Base-by-base conservation (phyloP, 345 rosid genomes). In the Rubroshorea leprosula region DNA sequence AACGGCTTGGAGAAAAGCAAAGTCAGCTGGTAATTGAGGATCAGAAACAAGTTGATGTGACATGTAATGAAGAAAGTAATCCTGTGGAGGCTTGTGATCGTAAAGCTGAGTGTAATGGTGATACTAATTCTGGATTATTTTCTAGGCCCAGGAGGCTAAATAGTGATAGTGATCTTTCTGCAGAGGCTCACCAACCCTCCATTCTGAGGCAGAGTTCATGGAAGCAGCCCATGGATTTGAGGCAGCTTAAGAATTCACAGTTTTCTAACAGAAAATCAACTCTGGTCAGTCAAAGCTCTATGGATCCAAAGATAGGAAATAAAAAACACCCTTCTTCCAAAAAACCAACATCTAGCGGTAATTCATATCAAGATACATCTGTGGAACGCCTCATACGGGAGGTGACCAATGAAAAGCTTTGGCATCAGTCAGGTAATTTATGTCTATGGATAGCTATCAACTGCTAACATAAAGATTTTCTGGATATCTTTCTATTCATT, bases 351-450 rank as follows among this genome's bases (percentile, higher is more conserved):
- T 58, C 64, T 45, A 70, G 54, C 52, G 65, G 71, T 67, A 62
- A 57, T 49, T 66, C 81, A 17, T 90, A 90, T 71, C 97, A 83
- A 62, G 99, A 94, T 74, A 80, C 99, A 21, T 94, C 99, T n/a
- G 99, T 94, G 68, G 99, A 94, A 69, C 97, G 99, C 52, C 89
- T 94, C 27, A 85, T 94, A 75, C 75, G 99, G 63, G 99, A 94
- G 75, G 96, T 90, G 76, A 94, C 97, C 39, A 87, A 76, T 65
- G 87, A 87, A 70, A 94, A 87, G 69, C 82, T 90, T 70, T 94
- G 99, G 99, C 90, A 81, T 72, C 88, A 76, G 29, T 80, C 89
- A 75, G 94, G 94, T 86, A 82, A 58, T 16, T 35, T 26, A 57
- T 52, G n/a, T 63, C 23, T 29, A 49, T 15, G 47, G 41, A 38